A percentile compares a stretch with the other conserved stretches of the same genome.
phyloP scores from a whole-genome alignment of 768 basidiomycete genomes.

The Kwoniella botswanensis region DNA sequence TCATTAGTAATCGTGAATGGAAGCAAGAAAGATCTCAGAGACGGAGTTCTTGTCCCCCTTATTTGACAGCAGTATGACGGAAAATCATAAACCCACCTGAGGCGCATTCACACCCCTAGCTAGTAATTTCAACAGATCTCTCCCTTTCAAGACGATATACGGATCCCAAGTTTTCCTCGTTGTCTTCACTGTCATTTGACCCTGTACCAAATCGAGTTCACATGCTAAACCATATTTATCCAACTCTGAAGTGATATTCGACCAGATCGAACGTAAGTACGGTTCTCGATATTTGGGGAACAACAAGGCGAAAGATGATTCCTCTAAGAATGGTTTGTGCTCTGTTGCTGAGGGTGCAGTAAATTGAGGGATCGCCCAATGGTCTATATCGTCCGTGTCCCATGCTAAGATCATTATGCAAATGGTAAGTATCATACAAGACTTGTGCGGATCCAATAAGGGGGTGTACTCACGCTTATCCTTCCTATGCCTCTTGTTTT shows the following conservation, averaged over 20 bases:
- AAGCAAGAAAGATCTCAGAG: no score
- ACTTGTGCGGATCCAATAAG: not conserved
- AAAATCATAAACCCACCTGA: slow-evolving; percentile 33
- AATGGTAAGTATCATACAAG: not conserved
- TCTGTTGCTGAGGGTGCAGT: slow-evolving; percentile 68
- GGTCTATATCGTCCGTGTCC: slow-evolving; percentile 99
- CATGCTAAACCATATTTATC: slow-evolving; percentile 76
- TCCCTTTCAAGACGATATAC: slow-evolving; percentile 91
- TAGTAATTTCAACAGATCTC: slow-evolving; percentile 92
- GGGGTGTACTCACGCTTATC: slow-evolving; percentile 78
- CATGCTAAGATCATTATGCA: slow-evolving; percentile 67
- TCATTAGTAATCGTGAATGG: no score
- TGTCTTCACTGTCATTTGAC: slow-evolving; percentile 95
- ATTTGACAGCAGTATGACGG: not conserved
- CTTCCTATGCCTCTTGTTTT: slow-evolving; percentile 88
- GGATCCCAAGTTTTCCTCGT: slow-evolving; percentile 98
- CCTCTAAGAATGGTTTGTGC: slow-evolving; percentile 72
- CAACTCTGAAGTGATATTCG: slow-evolving; percentile 80
- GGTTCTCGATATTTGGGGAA: slow-evolving; percentile 97
- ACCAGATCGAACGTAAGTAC: slow-evolving; percentile 93
- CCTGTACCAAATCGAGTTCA: slow-evolving; percentile 91
- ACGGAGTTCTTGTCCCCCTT: no score
- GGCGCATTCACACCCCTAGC: slow-evolving; percentile 83
- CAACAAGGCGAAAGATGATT: slow-evolving; percentile 95
- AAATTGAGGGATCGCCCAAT: slow-evolving; percentile 94